Conservation (phyloP, 2,329 filamentous ascomycete species). For the Diaporthe velutina region DNA sequence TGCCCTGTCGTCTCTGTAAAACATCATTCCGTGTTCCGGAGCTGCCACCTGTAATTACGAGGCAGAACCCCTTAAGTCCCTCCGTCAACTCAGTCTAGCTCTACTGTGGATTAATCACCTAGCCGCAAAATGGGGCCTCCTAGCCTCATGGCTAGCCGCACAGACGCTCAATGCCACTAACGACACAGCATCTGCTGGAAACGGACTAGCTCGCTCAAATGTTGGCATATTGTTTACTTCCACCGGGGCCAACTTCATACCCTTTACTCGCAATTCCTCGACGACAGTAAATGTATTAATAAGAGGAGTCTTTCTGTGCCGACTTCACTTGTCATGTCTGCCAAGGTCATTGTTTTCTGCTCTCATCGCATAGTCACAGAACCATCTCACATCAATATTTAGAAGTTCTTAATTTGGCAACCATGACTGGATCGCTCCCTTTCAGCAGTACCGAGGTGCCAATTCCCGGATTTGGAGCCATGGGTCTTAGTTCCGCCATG, state of each 20-base stretch:
- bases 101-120: neutral
- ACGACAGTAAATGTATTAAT: neutral
- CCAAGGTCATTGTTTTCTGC: neutral
- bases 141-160: neutral
- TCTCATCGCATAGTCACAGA: neutral
- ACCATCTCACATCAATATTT: neutral
- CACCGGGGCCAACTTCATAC: neutral
- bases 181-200: neutral
- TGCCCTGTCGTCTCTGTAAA: neutral
- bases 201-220: neutral
- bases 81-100: neutral
- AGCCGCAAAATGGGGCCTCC: neutral
- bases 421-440: neutral
- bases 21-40: neutral
- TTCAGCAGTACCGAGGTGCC: neutral
- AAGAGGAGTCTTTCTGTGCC: neutral
- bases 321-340: neutral
- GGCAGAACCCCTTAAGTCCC: neutral
- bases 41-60: neutral
- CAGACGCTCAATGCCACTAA: neutral
- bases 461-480: neutral
- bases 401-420: neutral
- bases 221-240: neutral
- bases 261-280: neutral
- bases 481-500: constrained; percentile 18